Evolutionary conservation across 345 rosid genomes (phyloP), one percentile per base, ranked within the genome.

Genomic region (Dimocarpus longan): DNA sequence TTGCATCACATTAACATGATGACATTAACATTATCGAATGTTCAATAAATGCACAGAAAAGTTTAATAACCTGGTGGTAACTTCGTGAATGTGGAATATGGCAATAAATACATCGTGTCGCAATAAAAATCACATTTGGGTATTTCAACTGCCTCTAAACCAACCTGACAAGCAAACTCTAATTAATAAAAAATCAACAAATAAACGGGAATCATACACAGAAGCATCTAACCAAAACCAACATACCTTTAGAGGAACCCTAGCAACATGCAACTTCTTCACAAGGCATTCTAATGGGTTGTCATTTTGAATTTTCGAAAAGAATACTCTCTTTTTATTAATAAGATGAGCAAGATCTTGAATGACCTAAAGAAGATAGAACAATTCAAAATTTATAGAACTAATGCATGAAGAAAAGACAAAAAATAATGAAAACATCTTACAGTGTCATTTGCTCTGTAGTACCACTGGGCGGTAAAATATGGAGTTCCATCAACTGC

Each of bases 391-490:
- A 6, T 48, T n/a, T 8, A 48, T 18, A 66, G 18, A 22, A 54
- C 13, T 2, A 6, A 15, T 10, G 65, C 15, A 56, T 7, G 2
- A 60, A 19, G 28, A 44, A 69, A 69, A 18, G 15, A 11, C 9
- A 40, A 64, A 43, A 21, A 5, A 69, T 46, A 59, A 15, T 32
- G 6, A 67, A 32, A 6, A 21, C 40, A 52, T 50, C 92, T 85
- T 90, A 94, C 96, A 2, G 97, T 93, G 63, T 94, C 98, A 54
- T 6, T 44, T 15, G 93, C 93, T 67, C 96, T 80, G 28, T 94
- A 94, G 65, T 71, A 94, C 98, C 98, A 94, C 22, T 88, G 98
- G 6, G 94, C 93, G 16, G 89, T 82, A 28, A 91, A 91, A 71
- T 91, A 82, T 0, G 59, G 76, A 0, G 54, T 8, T 6, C 91